phyloP scores from a whole-genome alignment of 495 filamentous ascomycete species.

The Aspergillus homomorphus region DNA sequence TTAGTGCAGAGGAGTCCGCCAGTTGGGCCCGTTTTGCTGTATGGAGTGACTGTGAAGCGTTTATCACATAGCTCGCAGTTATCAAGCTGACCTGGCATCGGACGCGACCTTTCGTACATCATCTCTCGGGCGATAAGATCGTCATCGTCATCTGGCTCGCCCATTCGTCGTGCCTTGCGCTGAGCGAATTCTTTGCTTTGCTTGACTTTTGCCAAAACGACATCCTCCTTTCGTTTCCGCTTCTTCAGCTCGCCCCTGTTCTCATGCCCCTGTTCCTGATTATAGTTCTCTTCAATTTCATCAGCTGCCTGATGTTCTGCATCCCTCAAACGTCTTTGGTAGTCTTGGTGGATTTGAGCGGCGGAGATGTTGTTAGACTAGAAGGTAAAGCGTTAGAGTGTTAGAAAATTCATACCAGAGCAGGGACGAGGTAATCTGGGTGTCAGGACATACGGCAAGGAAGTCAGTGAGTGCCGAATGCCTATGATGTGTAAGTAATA shows the following conservation, averaged over 20 bases:
- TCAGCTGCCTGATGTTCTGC: slow-evolving; percentile 38
- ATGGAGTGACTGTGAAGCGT: slow-evolving; percentile 91
- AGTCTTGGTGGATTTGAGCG: slow-evolving; percentile 66
- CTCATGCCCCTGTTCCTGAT: slow-evolving; percentile 33
- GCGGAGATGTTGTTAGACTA: slow-evolving; percentile 90
- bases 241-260: slow-evolving; percentile 51
- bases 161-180: slow-evolving; percentile 50
- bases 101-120: slow-evolving; percentile 59
- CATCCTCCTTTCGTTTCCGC: slow-evolving; percentile 58
- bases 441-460: slow-evolving; percentile 56
- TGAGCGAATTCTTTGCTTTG: slow-evolving; percentile 66
- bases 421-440: neutral
- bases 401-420: neutral
- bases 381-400: slow-evolving; percentile 12
- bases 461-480: slow-evolving; percentile 81
- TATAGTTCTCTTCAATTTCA: slow-evolving; percentile 21
- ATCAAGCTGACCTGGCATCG: slow-evolving; percentile 77
- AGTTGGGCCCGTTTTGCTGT: slow-evolving; percentile 74
- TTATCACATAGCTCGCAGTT: slow-evolving; percentile 85
- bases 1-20: slow-evolving; percentile 81
- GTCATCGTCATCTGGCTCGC: slow-evolving; percentile 48
- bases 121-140: slow-evolving; percentile 50
- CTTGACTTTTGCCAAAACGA: slow-evolving; percentile 72
- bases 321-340: slow-evolving; percentile 47
- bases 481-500: slow-evolving; percentile 30